phyloP scores from a whole-genome alignment of 352 stramenopile species.

The Globisporangium cederbergense region DNA sequence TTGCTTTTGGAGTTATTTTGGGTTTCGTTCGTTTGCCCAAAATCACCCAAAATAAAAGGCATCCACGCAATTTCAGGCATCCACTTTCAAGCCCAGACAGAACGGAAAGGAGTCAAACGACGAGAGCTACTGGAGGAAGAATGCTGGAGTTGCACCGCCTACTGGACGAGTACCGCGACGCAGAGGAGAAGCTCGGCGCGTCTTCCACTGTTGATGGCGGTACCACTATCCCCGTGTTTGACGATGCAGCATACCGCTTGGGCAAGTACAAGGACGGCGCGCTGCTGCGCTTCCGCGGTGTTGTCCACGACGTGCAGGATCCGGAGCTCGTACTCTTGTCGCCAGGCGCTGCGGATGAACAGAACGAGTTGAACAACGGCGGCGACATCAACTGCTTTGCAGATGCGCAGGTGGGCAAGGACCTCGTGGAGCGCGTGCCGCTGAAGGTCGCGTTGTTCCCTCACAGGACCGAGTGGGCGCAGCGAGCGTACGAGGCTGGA shows the following conservation, averaged over 20 bases:
- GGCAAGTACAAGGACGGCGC: conserved; percentile 54
- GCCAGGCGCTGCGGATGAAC: conserved; percentile 7
- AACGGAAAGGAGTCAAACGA: not conserved
- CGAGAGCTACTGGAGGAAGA: conserved; percentile 8
- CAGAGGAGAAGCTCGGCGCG: not conserved
- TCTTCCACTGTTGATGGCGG: not conserved
- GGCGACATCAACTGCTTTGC: not conserved
- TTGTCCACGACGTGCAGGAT: conserved; percentile 71
- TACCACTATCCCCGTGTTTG: conserved; percentile 33
- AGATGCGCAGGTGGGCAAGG: conserved; percentile 17
- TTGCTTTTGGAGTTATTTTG: too few relatives aligned
- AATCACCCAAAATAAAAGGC: conserved; percentile 1
- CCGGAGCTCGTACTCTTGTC: conserved; percentile 59
- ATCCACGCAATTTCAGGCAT: not conserved
- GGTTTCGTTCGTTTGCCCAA: not conserved
- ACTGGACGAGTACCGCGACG: conserved; percentile 12
- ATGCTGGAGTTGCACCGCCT: conserved; percentile 18
- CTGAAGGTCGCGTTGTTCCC: conserved; percentile 62
- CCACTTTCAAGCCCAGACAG: too few relatives aligned
- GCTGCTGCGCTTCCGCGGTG: conserved; percentile 60
- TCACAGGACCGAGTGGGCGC: conserved; percentile 53
- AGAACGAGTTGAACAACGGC: not conserved
- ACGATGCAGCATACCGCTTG: conserved; percentile 35
- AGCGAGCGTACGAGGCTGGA: conserved; percentile 24
- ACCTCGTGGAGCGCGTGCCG: conserved; percentile 60